Percentiles rank a stretch among this genome's conserved stretches.
Evolutionary conservation across 1,284 basidiomycete genomes (phyloP).

Genomic region (Schizophyllum amplum): DNA sequence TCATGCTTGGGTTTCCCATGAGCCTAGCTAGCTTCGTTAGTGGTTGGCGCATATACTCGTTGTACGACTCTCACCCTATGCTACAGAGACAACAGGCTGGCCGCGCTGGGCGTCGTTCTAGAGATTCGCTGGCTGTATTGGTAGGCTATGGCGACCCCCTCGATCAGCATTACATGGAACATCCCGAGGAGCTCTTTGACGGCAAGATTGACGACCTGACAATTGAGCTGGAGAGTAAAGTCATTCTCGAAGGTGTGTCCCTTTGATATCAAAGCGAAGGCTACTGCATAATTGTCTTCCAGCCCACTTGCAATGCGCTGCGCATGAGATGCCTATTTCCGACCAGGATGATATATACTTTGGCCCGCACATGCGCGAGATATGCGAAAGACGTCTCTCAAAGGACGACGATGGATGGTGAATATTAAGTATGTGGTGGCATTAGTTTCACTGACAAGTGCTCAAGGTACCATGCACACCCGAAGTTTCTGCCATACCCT

Average conservation of each 20-base stretch:
- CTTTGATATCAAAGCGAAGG: not conserved
- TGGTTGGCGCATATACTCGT: slow-evolving; percentile 10
- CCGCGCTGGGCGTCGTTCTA: slow-evolving; percentile 75
- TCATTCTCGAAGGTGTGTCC: slow-evolving; percentile 57
- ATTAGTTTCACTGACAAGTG: slow-evolving; percentile 1
- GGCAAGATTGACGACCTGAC: slow-evolving; percentile 55
- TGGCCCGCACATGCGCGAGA: slow-evolving; percentile 46
- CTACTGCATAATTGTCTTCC: not conserved
- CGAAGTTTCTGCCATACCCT: slow-evolving; percentile 73
- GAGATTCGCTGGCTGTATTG: slow-evolving; percentile 77
- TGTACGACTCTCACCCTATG: not conserved
- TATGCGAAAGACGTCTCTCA: slow-evolving; percentile 47
- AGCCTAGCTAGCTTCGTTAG: slow-evolving; percentile 71
- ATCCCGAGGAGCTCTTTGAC: slow-evolving; percentile 68
- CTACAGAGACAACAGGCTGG: slow-evolving; percentile 80
- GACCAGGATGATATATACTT: slow-evolving; percentile 68
- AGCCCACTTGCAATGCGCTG: slow-evolving; percentile 85
- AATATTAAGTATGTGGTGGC: slow-evolving; percentile 12
- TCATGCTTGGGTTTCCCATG: slow-evolving; percentile 84
- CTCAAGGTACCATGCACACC: slow-evolving; percentile 73
- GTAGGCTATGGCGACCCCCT: slow-evolving; percentile 68
- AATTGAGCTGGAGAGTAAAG: slow-evolving; percentile 69
- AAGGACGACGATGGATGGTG: slow-evolving; percentile 70
- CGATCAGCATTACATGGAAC: slow-evolving; percentile 71
- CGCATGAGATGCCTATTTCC: slow-evolving; percentile 77